phyloP scores from a whole-genome alignment of 2,329 filamentous ascomycete species.

The Paramyrothecium roridum region DNA sequence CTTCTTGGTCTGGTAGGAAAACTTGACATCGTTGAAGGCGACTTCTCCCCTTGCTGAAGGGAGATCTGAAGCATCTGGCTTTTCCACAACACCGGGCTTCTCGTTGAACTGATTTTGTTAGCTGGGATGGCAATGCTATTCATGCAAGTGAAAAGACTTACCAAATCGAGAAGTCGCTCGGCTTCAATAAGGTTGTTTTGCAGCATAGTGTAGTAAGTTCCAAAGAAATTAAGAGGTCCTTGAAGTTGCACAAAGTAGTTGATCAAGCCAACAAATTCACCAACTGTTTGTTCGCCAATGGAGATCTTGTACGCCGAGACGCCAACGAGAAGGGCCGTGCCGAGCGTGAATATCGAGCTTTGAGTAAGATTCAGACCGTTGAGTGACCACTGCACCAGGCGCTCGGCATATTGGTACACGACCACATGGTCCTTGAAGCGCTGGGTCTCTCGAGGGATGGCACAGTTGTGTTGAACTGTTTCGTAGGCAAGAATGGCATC shows the following conservation, averaged over 20 bases:
- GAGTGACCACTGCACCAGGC: slow-evolving; percentile 20
- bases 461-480: slow-evolving; percentile 64
- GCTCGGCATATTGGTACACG: slow-evolving; percentile 41
- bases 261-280: slow-evolving; percentile 54
- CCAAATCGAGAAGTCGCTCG: slow-evolving; percentile 40
- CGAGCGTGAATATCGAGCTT: slow-evolving; percentile 61
- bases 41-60: slow-evolving; percentile 31
- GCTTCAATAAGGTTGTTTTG: slow-evolving; percentile 44
- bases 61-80: slow-evolving; percentile 30
- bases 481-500: slow-evolving; percentile 47
- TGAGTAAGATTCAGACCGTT: slow-evolving; percentile 57
- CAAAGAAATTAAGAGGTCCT: slow-evolving; percentile 60
- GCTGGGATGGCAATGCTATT: neutral
- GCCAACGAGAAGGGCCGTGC: slow-evolving; percentile 57
- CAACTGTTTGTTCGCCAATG: slow-evolving; percentile 47
- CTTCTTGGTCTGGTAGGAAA: slow-evolving; percentile 37
- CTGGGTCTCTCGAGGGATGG: slow-evolving; percentile 55
- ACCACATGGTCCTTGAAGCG: slow-evolving; percentile 52
- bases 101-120: slow-evolving; percentile 35
- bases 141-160: slow-evolving; percentile 10
- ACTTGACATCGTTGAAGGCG: slow-evolving; percentile 37
- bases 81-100: slow-evolving; percentile 38
- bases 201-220: slow-evolving; percentile 43
- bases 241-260: slow-evolving; percentile 61
- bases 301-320: slow-evolving; percentile 63